A percentile compares a stretch with the other conserved stretches of the same genome.
Conservation (phyloP, 2,329 filamentous ascomycete species). For the Penicillium sp. region DNA sequence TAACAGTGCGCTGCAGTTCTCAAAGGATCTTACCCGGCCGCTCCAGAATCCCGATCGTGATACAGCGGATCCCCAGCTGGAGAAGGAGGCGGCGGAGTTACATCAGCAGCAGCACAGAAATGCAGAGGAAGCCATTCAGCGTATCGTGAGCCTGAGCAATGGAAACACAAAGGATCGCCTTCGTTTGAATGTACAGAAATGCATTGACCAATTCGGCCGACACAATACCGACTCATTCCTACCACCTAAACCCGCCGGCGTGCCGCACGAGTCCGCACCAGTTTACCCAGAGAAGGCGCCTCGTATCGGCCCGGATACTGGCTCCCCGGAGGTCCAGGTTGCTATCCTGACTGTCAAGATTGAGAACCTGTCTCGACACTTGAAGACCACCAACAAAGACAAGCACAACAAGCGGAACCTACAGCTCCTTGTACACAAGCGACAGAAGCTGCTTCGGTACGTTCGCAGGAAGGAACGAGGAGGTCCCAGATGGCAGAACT, state of each 20-base stretch:
- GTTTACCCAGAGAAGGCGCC: conserved; percentile 49
- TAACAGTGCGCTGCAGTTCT: conserved; percentile 62
- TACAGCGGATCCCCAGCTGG: conserved; percentile 39
- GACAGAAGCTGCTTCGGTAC: conserved; percentile 86
- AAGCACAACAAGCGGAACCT: conserved; percentile 94
- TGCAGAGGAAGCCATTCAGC: conserved; percentile 71
- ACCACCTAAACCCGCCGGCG: conserved; percentile 55
- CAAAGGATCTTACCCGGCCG: conserved; percentile 59
- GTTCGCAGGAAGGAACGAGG: conserved; percentile 86
- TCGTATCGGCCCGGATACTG: conserved; percentile 87
- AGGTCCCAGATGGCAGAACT: conserved; percentile 81
- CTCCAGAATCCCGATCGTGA: conserved; percentile 30
- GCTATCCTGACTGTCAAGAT: conserved; percentile 96
- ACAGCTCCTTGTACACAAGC: conserved; percentile 76
- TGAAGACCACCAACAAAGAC: conserved; percentile 74
- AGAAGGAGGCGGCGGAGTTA: conserved; percentile 36
- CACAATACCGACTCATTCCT: conserved; percentile 79
- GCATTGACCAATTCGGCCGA: conserved; percentile 82
- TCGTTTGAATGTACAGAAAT: conserved; percentile 79
- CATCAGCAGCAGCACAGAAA: conserved; percentile 61
- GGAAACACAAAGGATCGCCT: conserved; percentile 74
- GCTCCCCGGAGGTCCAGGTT: conserved; percentile 95
- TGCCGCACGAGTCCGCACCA: conserved; percentile 42
- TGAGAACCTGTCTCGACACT: conserved; percentile 68
- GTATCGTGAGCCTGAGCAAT: conserved; percentile 76